Percentiles rank a stretch among this genome's conserved stretches.
Evolutionary conservation across 768 basidiomycete genomes (phyloP).

Genomic region (Leccinum imitatum): DNA sequence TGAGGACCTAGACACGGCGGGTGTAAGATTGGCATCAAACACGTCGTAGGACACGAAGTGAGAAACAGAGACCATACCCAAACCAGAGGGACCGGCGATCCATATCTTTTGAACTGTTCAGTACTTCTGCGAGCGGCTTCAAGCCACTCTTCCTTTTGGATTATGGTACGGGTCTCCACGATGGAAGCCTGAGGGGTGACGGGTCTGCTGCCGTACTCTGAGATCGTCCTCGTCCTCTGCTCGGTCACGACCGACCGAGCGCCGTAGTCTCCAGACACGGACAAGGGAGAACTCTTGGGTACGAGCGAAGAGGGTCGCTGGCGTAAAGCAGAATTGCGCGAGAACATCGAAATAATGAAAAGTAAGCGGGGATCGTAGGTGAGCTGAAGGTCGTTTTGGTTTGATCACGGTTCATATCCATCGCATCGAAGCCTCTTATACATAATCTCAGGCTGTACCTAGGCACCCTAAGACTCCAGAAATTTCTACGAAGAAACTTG

Average conservation of each 20-base stretch:
- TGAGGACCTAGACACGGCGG: slow-evolving; percentile 21
- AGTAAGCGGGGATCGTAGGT: neutral
- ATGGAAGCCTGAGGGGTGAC: slow-evolving; percentile 9
- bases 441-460: neutral
- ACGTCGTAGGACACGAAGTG: neutral
- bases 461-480: neutral
- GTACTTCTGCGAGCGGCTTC: slow-evolving; percentile 29
- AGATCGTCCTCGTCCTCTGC: slow-evolving; percentile 16
- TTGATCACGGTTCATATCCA: neutral
- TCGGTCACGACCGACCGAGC: slow-evolving; percentile 4
- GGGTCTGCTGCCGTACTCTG: slow-evolving; percentile 17
- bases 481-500: neutral
- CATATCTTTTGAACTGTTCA: slow-evolving; percentile 26
- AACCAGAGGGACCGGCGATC: slow-evolving; percentile 31
- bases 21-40: neutral
- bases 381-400: neutral
- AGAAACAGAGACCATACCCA: slow-evolving; percentile 23
- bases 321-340: slow-evolving; percentile 6
- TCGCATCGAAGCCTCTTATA: neutral
- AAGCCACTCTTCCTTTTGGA: slow-evolving; percentile 31
- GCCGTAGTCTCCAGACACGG: slow-evolving; percentile 7
- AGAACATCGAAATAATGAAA: neutral
- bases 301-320: neutral
- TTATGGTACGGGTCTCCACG: slow-evolving; percentile 11
- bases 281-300: slow-evolving; percentile 11